Base-by-base conservation (phyloP, 176 grass and related monocot species). In the Triticum turgidum region DNA sequence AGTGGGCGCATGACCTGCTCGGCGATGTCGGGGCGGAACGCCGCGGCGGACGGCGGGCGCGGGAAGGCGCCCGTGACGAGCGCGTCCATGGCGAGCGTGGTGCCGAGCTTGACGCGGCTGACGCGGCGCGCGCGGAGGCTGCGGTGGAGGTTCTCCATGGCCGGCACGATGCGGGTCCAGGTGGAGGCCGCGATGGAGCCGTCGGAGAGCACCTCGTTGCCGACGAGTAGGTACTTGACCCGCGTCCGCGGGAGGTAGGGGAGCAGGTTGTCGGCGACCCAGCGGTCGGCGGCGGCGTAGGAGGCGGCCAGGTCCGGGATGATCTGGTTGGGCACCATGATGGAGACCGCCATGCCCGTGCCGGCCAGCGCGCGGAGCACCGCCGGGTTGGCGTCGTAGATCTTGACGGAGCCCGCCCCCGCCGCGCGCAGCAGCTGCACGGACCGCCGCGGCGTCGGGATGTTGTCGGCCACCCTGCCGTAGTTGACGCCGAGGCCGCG, bases 181-280 rank as follows among this genome's bases (percentile, higher is more conserved):
- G 82, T 77, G 58, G 96, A 89, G 49, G 51, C 25, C 7, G 86
- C 76, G 45, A 94, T 52, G 84, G 93, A 91, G 42, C 20, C 18
- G 84, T 98, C 88, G 56, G 96, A 95, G 75, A 98, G 93, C 44
- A 98, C 69, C 92, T 98, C 96, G 86, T 98, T 96, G 9, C 96
- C 96, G 59, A 98, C 88, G 80, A 98, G 96, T 11, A 96, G 90
- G 86, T 84, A 98, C 80, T 88, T 92, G 72, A 98, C 63, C 45
- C 90, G 87, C 69, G 94, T 91, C 27, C 5, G 20, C 3, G 76
- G 86, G 54, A 81, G 73, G 87, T 89, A 88, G 22, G 93, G 96
- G 24, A 83, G 56, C 29, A 98, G 64, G 74, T 98, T 94, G 5
- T 59, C 27, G 33, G 82, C 66, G 45, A 98, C 86, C 96, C 93